These are phyloP conservation scores for Chalaropsis thielavioides DNA, from an alignment of 2,329 filamentous ascomycete genomes.

Conservation along the genomic window DNA sequence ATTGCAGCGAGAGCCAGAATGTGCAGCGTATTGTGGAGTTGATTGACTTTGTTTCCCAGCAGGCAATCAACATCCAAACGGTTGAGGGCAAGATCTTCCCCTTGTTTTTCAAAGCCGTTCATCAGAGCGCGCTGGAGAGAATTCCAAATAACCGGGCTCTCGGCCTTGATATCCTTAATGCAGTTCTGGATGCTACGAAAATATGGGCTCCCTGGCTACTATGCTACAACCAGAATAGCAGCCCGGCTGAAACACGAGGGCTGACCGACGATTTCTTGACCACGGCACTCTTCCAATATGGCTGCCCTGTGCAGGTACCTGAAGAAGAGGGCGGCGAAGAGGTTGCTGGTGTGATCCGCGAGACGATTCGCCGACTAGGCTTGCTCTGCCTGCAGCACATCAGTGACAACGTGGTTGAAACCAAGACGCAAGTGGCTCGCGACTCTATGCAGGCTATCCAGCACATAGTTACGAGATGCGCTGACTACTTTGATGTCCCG, in stretches of 20 bases:
- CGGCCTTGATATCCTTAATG: not conserved
- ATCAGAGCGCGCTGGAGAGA: not conserved
- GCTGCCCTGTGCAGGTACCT: conserved; percentile 22
- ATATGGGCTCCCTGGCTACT: conserved; percentile 40
- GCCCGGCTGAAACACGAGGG: conserved; percentile 25
- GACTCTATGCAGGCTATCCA: conserved; percentile 31
- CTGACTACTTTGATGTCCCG: conserved; percentile 27
- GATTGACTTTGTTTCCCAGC: conserved; percentile 30
- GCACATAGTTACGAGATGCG: conserved; percentile 30
- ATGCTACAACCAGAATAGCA: conserved; percentile 25
- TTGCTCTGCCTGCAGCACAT: conserved; percentile 34
- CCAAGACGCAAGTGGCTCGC: conserved; percentile 29
- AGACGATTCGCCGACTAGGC: conserved; percentile 30
- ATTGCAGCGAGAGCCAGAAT: conserved; percentile 32
- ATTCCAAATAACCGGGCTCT: not conserved
- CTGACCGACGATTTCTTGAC: conserved; percentile 33
- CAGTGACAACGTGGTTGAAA: conserved; percentile 32
- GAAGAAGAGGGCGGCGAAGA: conserved; percentile 24
- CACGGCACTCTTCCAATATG: conserved; percentile 30
- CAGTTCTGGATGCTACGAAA: conserved; percentile 22
- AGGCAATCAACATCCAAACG: conserved; percentile 33
- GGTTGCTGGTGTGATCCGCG: conserved; percentile 24
- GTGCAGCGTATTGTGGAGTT: conserved; percentile 27
- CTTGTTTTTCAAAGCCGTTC: conserved; percentile 28
- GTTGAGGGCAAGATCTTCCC: conserved; percentile 36